Conservation (phyloP, 371 early-diverging fungal species). For the Mortierella sp. region DNA sequence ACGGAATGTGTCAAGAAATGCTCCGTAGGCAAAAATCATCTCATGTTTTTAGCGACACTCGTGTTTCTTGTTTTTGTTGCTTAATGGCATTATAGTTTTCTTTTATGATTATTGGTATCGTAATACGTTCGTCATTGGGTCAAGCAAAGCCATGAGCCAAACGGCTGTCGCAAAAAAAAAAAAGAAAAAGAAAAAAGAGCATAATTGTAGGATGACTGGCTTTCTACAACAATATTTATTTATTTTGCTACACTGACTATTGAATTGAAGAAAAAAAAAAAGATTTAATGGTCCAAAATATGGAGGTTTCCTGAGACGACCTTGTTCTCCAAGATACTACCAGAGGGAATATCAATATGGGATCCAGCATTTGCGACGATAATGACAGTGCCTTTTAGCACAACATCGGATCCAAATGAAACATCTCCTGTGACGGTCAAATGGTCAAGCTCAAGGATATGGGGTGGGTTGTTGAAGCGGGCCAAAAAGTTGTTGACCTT, state of each 20-base stretch:
- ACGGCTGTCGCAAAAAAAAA: background rate
- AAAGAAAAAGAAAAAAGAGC: too few species aligned
- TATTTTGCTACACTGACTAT: background rate
- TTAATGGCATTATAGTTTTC: background rate
- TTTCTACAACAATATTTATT: slow-evolving; percentile 3
- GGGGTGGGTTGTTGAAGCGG: slow-evolving; percentile 93
- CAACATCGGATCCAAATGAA: slow-evolving; percentile 96
- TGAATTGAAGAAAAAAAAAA: background rate
- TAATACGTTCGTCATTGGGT: background rate
- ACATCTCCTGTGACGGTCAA: slow-evolving; percentile 99
- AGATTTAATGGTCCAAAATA: slow-evolving; percentile 78
- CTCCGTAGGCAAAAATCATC: background rate
- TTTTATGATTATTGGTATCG: background rate
- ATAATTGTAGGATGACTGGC: background rate
- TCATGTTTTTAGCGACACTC: too few species aligned
- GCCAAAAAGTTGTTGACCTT: slow-evolving; percentile 83
- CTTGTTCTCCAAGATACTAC: slow-evolving; percentile 98
- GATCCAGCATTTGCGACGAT: slow-evolving; percentile 98
- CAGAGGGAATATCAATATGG: slow-evolving; percentile 98
- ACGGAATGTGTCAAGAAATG: background rate
- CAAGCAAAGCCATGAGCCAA: background rate
- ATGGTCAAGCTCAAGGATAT: slow-evolving; percentile 98
- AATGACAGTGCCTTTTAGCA: slow-evolving; percentile 99
- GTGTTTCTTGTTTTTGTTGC: background rate
- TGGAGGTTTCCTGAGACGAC: slow-evolving; percentile 98